These are phyloP conservation scores for Aureobasidium vineae DNA, from an alignment of 2,329 filamentous ascomycete species.

Conservation along the genomic window DNA sequence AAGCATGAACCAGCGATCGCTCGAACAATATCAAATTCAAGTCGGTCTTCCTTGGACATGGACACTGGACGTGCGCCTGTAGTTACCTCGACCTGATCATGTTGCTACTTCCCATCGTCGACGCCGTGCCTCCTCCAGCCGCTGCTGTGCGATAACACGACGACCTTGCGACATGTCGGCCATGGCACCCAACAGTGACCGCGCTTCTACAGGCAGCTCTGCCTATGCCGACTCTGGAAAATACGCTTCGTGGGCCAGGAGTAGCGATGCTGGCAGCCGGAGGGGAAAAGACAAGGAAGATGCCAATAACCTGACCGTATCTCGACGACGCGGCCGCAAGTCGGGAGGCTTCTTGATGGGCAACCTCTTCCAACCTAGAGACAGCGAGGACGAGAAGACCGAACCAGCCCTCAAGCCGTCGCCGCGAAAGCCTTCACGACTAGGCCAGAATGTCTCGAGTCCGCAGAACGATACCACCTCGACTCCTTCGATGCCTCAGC, in stretches of 20 bases:
- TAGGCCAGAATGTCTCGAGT: neutral
- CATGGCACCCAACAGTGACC: constrained; percentile 24
- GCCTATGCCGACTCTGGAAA: constrained; percentile 10
- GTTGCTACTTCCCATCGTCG: constrained; percentile 2
- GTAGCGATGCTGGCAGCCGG: constrained; percentile 13
- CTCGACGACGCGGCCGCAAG: constrained; percentile 3
- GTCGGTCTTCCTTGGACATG: neutral
- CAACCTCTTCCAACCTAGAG: constrained; percentile 10
- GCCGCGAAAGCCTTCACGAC: neutral
- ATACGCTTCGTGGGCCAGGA: constrained; percentile 17
- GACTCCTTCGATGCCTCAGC: constrained; percentile 30
- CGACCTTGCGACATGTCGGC: neutral
- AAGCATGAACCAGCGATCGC: neutral
- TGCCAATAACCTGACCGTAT: constrained; percentile 18
- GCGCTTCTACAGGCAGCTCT: constrained; percentile 4
- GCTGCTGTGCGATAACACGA: constrained; percentile 11
- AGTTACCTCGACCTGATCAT: neutral
- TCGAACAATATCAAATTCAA: neutral
- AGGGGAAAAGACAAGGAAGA: constrained; percentile 24
- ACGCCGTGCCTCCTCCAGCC: neutral
- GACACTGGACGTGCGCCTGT: constrained; percentile 10
- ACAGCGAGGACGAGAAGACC: constrained; percentile 4
- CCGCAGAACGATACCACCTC: neutral
- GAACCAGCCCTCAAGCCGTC: neutral
- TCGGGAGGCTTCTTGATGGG: constrained; percentile 24